Base-by-base conservation (phyloP, 2,329 filamentous ascomycete species). In the Fusarium hostae region DNA sequence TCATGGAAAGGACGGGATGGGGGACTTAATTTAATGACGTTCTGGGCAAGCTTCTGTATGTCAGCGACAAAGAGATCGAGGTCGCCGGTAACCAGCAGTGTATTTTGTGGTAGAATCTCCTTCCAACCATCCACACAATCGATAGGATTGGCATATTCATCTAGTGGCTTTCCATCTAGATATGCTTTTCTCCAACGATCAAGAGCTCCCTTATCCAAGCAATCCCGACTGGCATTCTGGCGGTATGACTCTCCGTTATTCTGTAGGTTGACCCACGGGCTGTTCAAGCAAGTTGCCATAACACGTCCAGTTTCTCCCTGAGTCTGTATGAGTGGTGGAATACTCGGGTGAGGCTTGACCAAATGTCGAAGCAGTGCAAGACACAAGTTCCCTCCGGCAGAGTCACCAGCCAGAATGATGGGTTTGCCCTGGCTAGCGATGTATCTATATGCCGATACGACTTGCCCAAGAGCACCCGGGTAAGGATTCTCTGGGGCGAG, bases 301-400 rank as follows among this genome's bases (percentile, higher is more conserved):
- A 24, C 11, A 20, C 8, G n/a, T 9, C 47, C n/a, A 1, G 16
- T 2, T 3, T 9, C 47, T 13, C 11, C n/a, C 2, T 18, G 10
- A 1, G 2, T 34, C n/a, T 34, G 15, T 1, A 2, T 5, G 0
- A 34, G 2, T 20, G n/a, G 30, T 7, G 2, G n/a, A 20, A 50
- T 50, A 10, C 30, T 50, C 2, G 47, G 47, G 8, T 50, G 47
- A 2, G 47, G n/a, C n/a, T 24, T 34, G 30, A 34, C 5, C 8
- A 50, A 18, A 16, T 34, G 47, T 20, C 47, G 47, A 20, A 50
- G 47, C 2, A 50, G 5, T 6, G 28, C 47, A 20, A 50, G 30
- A 13, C 47, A 50, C 10, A 50, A 28, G 32, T 50, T 50, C 1
- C 47, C 47, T 2, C 47, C 47, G 5, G 47, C 47, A 3, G 47